Evolutionary conservation across 2,329 filamentous ascomycete species (phyloP).

Genomic region (Ophiostoma perfectum): DNA sequence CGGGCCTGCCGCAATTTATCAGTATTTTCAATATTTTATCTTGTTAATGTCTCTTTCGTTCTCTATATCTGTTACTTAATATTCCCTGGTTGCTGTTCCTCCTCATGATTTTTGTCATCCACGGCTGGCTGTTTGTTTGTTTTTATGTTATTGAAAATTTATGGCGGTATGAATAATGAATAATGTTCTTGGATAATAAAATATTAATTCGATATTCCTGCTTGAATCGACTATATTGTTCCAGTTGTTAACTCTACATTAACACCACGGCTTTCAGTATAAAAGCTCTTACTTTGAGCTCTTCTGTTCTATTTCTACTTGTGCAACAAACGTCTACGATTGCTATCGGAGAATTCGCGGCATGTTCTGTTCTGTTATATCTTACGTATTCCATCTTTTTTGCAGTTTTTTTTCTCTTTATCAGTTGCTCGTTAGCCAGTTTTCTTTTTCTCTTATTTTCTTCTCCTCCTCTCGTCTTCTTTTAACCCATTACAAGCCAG

Average conservation of each 20-base stretch:
- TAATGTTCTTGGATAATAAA: too few relatives aligned
- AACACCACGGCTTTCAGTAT: too few relatives aligned
- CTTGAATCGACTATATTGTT: too few relatives aligned
- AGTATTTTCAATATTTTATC: not conserved
- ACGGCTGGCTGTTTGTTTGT: not conserved
- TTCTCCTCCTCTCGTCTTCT: not conserved
- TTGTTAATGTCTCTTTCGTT: not conserved
- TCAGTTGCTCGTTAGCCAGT: not conserved
- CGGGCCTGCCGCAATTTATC: not conserved
- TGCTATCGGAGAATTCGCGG: not conserved
- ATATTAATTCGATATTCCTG: too few relatives aligned
- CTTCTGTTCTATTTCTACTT: not conserved
- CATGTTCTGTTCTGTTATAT: not conserved
- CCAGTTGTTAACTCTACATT: too few relatives aligned
- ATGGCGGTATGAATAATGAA: not conserved
- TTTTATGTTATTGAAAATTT: not conserved
- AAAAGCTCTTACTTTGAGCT: too few relatives aligned
- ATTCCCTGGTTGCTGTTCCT: not conserved
- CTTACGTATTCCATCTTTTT: not conserved
- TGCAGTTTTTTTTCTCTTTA: not conserved
- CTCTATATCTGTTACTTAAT: not conserved
- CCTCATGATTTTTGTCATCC: not conserved
- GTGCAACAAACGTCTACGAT: not conserved
- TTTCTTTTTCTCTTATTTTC: not conserved
- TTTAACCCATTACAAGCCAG: not conserved